A percentile compares a stretch with the other conserved stretches of the same genome.
phyloP scores from a whole-genome alignment of 257 asterid genomes.

The Nicotiana knightiana region DNA sequence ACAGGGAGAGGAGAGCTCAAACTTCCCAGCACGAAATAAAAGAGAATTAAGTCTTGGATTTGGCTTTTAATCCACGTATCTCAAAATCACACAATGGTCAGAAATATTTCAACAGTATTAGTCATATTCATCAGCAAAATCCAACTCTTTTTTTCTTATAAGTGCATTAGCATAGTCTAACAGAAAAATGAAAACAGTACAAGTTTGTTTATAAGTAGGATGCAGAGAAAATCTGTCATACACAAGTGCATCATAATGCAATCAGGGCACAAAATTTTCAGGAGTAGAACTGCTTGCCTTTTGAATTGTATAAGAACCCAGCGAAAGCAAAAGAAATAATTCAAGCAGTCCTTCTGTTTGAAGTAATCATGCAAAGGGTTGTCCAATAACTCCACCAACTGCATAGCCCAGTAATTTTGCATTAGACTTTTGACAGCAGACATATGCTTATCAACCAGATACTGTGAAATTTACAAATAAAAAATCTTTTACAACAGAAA shows the following conservation, averaged over 20 bases:
- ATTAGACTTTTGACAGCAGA: not conserved
- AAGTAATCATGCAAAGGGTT: conserved; percentile 84
- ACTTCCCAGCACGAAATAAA: conserved; percentile 3
- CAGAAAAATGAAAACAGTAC: not conserved
- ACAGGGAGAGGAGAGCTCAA: not conserved
- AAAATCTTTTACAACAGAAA: not conserved
- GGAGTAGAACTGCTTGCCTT: conserved; percentile 47
- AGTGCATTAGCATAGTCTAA: not conserved
- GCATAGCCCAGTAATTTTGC: conserved; percentile 27
- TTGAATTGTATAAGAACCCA: conserved; percentile 97
- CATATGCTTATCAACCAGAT: not conserved
- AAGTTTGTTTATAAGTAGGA: not conserved
- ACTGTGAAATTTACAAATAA: not conserved
- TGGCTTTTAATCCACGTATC: not conserved
- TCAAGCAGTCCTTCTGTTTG: conserved; percentile 80
- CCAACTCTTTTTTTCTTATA: not conserved
- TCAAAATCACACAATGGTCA: not conserved
- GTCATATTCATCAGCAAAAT: not conserved
- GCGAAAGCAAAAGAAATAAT: conserved; percentile 97
- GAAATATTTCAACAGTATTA: not conserved
- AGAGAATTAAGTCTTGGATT: not conserved
- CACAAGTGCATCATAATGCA: not conserved
- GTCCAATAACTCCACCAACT: conserved; percentile 93
- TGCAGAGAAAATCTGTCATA: not conserved
- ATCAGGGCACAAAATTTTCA: not conserved